Percentiles rank a stretch among this genome's conserved stretches.
phyloP scores from a whole-genome alignment of 192 early-diverging fungal species.

The Linderina pennispora region DNA sequence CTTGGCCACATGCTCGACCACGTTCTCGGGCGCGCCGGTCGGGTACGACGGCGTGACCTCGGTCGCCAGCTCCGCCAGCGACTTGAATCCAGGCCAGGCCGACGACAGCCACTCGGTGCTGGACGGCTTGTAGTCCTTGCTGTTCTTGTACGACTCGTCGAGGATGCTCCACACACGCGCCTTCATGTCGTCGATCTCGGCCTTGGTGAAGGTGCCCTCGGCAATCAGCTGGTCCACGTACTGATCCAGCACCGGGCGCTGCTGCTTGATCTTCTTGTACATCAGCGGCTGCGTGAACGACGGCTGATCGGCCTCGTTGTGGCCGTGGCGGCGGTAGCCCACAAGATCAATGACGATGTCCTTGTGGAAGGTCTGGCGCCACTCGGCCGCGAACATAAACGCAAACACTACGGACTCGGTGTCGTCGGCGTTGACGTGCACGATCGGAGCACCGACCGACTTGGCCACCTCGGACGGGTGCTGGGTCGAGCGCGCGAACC shows the following conservation, averaged over 20 bases:
- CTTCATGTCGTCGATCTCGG: slow-evolving; percentile 84
- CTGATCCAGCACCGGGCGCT: slow-evolving; percentile 75
- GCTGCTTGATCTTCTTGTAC: slow-evolving; percentile 86
- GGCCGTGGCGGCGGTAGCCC: slow-evolving; percentile 95
- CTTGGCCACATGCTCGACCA: slow-evolving; percentile 76
- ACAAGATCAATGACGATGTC: slow-evolving; percentile 97
- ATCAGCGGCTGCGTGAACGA: slow-evolving; percentile 97
- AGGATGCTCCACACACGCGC: slow-evolving; percentile 87
- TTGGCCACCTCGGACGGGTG: slow-evolving; percentile 99
- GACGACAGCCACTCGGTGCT: slow-evolving; percentile 93
- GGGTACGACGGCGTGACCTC: slow-evolving; percentile 62
- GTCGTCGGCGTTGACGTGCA: slow-evolving; percentile 99
- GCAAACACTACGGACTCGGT: slow-evolving; percentile 94
- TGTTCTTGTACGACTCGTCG: slow-evolving; percentile 86
- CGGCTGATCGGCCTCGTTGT: slow-evolving; percentile 99
- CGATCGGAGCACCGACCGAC: slow-evolving; percentile 91
- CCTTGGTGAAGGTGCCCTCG: slow-evolving; percentile 78
- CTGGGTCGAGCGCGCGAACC: slow-evolving; percentile 88
- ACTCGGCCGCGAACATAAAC: slow-evolving; percentile 91
- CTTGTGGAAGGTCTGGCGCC: slow-evolving; percentile 92
- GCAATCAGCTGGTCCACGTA: slow-evolving; percentile 78
- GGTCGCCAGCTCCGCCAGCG: slow-evolving; percentile 65
- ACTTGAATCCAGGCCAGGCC: slow-evolving; percentile 85
- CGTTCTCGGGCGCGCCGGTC: slow-evolving; percentile 68
- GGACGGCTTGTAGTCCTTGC: slow-evolving; percentile 84